Conservation (phyloP, 371 early-diverging fungal genomes). For the Dichotomocladium elegans region DNA sequence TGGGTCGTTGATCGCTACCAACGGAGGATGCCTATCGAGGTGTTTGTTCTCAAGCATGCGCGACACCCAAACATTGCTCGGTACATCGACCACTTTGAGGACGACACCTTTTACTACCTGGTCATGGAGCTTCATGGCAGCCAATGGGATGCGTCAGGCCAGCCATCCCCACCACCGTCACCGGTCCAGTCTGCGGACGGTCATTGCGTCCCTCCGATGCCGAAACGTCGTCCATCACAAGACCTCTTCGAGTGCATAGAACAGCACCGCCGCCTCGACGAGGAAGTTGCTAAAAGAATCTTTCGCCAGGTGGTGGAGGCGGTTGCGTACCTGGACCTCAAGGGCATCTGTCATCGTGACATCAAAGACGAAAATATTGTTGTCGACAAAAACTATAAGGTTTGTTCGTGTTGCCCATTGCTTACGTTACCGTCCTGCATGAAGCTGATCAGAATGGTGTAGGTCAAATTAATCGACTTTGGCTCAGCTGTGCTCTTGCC, state of each 20-base stretch:
- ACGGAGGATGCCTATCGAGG: slow-evolving; percentile 73
- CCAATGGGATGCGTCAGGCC: slow-evolving; percentile 45
- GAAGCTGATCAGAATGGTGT: no score
- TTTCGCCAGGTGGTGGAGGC: slow-evolving; percentile 72
- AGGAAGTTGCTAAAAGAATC: slow-evolving; percentile 54
- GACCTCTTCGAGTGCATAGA: slow-evolving; percentile 86
- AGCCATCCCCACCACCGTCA: slow-evolving; percentile 7
- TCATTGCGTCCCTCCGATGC: neutral
- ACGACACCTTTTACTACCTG: slow-evolving; percentile 63
- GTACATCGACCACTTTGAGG: slow-evolving; percentile 66
- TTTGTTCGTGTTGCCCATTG: no score
- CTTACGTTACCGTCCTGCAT: no score
- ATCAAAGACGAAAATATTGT: slow-evolving; percentile 79
- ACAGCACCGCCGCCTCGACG: slow-evolving; percentile 59
- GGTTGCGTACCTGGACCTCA: slow-evolving; percentile 55
- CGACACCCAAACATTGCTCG: slow-evolving; percentile 65
- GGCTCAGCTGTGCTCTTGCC: slow-evolving; percentile 69
- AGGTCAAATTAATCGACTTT: slow-evolving; percentile 81
- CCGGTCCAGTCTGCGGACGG: neutral
- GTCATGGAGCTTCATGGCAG: slow-evolving; percentile 82
- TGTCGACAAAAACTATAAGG: slow-evolving; percentile 62
- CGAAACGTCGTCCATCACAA: slow-evolving; percentile 51
- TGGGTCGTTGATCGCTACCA: slow-evolving; percentile 60
- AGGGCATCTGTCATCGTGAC: slow-evolving; percentile 59
- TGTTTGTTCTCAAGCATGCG: slow-evolving; percentile 66